Evolutionary conservation across 2,329 filamentous ascomycete species (phyloP).

Genomic region (Trichoderma sp.): DNA sequence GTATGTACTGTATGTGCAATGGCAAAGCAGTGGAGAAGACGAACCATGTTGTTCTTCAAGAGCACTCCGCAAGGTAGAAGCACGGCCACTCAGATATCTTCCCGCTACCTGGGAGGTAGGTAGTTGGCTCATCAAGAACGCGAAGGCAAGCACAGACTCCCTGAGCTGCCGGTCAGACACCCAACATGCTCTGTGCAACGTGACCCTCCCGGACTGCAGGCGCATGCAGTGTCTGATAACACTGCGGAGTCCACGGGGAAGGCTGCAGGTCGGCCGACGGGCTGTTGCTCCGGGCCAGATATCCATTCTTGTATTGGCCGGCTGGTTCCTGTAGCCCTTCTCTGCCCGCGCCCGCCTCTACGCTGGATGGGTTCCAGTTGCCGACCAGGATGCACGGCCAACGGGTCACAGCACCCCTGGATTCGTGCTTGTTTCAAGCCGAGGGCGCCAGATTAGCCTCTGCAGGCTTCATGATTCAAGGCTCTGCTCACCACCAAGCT

Average conservation of each 20-base stretch:
- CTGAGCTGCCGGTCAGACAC: background rate
- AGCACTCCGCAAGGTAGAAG: too few relatives aligned
- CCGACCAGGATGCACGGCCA: background rate
- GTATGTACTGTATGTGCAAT: background rate
- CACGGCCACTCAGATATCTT: too few relatives aligned
- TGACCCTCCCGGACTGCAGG: background rate
- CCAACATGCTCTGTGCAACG: background rate
- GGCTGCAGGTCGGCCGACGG: background rate
- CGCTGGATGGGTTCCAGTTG: background rate
- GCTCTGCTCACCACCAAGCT: slow-evolving; percentile 13
- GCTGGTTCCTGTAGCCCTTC: background rate
- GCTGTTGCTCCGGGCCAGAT: background rate
- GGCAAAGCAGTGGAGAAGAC: background rate
- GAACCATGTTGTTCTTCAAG: background rate
- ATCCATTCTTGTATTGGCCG: background rate
- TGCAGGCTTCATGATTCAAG: slow-evolving; percentile 26
- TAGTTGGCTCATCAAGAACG: too few relatives aligned
- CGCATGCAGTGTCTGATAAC: too few relatives aligned
- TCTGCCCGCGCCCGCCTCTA: slow-evolving; percentile 1
- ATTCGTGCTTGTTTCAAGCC: slow-evolving; percentile 23
- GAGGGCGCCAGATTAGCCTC: slow-evolving; percentile 23
- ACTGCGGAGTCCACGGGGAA: too few relatives aligned
- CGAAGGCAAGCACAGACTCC: background rate
- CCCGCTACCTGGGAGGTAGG: background rate
- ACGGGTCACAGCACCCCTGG: slow-evolving; percentile 20